Evolutionary conservation across 805 yeast species (phyloP).

Genomic region (Nematodospora valgi): DNA sequence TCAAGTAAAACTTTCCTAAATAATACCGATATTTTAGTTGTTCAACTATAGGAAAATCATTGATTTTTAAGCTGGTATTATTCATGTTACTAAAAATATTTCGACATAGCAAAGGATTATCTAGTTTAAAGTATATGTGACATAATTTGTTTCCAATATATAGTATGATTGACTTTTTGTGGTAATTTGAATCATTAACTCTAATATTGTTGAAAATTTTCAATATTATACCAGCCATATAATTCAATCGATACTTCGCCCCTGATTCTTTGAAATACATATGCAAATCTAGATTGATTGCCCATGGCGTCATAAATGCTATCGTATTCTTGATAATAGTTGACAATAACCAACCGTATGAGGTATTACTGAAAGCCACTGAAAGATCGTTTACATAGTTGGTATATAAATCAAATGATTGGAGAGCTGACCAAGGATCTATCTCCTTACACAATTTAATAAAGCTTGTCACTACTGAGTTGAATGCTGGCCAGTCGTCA

Average conservation of each 20-base stretch:
- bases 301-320: slow-evolving; percentile 41
- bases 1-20: slow-evolving; percentile 51
- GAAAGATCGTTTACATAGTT: slow-evolving; percentile 46
- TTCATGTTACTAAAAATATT: slow-evolving; percentile 61
- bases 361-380: slow-evolving; percentile 45
- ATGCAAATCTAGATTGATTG: slow-evolving; percentile 36
- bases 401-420: slow-evolving; percentile 53
- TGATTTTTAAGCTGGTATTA: slow-evolving; percentile 43
- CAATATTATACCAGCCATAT: slow-evolving; percentile 51
- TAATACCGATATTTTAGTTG: slow-evolving; percentile 52
- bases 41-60: slow-evolving; percentile 39
- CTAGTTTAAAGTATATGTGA: slow-evolving; percentile 51
- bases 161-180: slow-evolving; percentile 49
- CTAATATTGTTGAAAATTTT: slow-evolving; percentile 61
- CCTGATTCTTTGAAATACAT: slow-evolving; percentile 40
- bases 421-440: slow-evolving; percentile 50
- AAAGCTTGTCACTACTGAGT: slow-evolving; percentile 42
- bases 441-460: slow-evolving; percentile 46
- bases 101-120: slow-evolving; percentile 55
- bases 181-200: slow-evolving; percentile 31
- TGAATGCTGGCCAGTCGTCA: slow-evolving; percentile 47
- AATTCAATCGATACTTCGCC: slow-evolving; percentile 44
- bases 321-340: slow-evolving; percentile 36
- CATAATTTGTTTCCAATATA: slow-evolving; percentile 54
- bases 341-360: slow-evolving; percentile 34